These are phyloP conservation scores for Bocquillonia castaneifolia DNA, from an alignment of 441 rosid species.

Conservation along the genomic window DNA sequence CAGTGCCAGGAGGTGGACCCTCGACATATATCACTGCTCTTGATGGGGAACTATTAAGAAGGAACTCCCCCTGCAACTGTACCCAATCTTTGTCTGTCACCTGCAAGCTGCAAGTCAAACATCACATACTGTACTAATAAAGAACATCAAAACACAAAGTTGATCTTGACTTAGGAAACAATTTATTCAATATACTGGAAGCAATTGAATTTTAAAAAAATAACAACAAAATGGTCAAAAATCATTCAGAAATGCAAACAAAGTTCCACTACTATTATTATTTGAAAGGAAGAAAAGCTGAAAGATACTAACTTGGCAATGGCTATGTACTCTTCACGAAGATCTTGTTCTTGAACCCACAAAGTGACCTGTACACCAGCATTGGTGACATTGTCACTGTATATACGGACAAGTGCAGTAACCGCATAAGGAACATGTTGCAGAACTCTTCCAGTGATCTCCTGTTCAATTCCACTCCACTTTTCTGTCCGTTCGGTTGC, in stretches of 20 bases:
- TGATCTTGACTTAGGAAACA: background rate
- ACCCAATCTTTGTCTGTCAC: slow-evolving; percentile 68
- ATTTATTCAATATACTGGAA: background rate
- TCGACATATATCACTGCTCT: slow-evolving; percentile 57
- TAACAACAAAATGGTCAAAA: background rate
- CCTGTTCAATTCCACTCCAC: slow-evolving; percentile 89
- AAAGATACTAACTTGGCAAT: slow-evolving; percentile 38
- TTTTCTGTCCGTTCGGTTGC: slow-evolving; percentile 65
- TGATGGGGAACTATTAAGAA: slow-evolving; percentile 57
- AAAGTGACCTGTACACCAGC: slow-evolving; percentile 59
- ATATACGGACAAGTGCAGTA: slow-evolving; percentile 54
- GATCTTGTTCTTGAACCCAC: slow-evolving; percentile 62
- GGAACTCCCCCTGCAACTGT: slow-evolving; percentile 66
- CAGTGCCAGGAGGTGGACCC: slow-evolving; percentile 78
- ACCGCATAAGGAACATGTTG: slow-evolving; percentile 59
- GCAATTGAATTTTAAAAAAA: too few species aligned
- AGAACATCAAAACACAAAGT: background rate
- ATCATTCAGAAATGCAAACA: background rate
- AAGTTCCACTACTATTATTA: background rate
- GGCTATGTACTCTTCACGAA: slow-evolving; percentile 60
- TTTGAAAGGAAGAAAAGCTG: background rate
- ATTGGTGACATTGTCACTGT: slow-evolving; percentile 44
- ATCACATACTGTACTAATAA: background rate
- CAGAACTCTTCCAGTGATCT: slow-evolving; percentile 65
- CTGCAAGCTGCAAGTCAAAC: slow-evolving; percentile 43